Percentiles rank a stretch among this genome's conserved stretches.
Conservation (phyloP, 2,329 filamentous ascomycete species). For the Ophiocordyceps robertsii region DNA sequence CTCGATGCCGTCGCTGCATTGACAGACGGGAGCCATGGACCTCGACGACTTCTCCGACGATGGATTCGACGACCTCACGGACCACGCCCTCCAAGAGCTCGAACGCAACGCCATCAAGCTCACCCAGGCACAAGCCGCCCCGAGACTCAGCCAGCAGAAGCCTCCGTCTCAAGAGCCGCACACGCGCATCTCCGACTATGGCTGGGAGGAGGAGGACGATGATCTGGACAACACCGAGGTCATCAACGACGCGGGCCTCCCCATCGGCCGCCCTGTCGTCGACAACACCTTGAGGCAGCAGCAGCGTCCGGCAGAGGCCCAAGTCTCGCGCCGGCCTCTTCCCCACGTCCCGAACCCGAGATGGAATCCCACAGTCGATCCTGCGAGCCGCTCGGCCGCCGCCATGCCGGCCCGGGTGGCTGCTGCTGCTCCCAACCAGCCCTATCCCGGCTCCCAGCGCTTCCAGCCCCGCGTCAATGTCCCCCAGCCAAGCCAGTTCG, state of each 20-base stretch:
- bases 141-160: slow-evolving; percentile 10
- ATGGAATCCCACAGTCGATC: slow-evolving; percentile 23
- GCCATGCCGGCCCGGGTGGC: slow-evolving; percentile 6
- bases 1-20: slow-evolving; percentile 4
- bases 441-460: neutral
- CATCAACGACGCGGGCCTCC: slow-evolving; percentile 30
- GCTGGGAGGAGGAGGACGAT: slow-evolving; percentile 41
- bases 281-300: slow-evolving; percentile 19
- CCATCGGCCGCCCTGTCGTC: slow-evolving; percentile 20
- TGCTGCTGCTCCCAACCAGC: slow-evolving; percentile 8
- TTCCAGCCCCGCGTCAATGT: slow-evolving; percentile 8
- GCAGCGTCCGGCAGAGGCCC: slow-evolving; percentile 6
- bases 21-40: slow-evolving; percentile 17
- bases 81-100: slow-evolving; percentile 44
- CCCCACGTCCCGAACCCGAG: slow-evolving; percentile 20
- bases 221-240: slow-evolving; percentile 46
- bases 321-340: slow-evolving; percentile 12
- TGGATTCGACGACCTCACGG: slow-evolving; percentile 46
- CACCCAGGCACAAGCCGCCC: slow-evolving; percentile 33
- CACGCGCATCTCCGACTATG: slow-evolving; percentile 20
- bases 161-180: slow-evolving; percentile 10
- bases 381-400: slow-evolving; percentile 9
- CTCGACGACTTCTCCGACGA: slow-evolving; percentile 50
- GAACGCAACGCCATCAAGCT: slow-evolving; percentile 50
- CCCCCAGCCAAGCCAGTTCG: slow-evolving; percentile 27